Percentiles rank a stretch among this genome's conserved stretches.
Conservation (phyloP, 2,329 filamentous ascomycete genomes). For the Alternaria atra region DNA sequence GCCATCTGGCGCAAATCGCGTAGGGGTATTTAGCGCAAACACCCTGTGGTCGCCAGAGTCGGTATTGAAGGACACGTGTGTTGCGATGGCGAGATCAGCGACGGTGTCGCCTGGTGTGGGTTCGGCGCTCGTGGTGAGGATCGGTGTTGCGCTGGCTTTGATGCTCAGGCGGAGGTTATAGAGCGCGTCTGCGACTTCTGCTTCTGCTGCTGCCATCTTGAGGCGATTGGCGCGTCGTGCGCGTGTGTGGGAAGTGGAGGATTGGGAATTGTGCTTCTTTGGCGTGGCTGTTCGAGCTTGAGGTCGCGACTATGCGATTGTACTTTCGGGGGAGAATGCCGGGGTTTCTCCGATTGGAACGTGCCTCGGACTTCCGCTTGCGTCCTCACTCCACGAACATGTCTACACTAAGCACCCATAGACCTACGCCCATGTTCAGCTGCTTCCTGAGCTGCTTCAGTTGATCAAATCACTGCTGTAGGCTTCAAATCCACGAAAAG, state of each 20-base stretch:
- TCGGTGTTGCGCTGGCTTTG: constrained; percentile 71
- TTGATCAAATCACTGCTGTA: too few relatives aligned
- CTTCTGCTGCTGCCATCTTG: constrained; percentile 38
- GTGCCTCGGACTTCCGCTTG: constrained; percentile 14
- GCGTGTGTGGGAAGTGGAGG: constrained; percentile 8
- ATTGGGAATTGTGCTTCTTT: not conserved
- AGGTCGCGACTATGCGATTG: constrained; percentile 21
- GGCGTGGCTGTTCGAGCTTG: constrained; percentile 5
- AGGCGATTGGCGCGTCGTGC: constrained; percentile 20
- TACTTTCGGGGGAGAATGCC: constrained; percentile 19
- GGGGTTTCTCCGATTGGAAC: constrained; percentile 20
- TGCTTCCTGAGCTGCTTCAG: not conserved
- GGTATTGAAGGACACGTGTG: constrained; percentile 71
- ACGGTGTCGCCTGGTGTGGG: constrained; percentile 68
- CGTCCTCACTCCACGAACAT: not conserved
- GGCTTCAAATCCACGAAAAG: too few relatives aligned
- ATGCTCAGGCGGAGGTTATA: constrained; percentile 86
- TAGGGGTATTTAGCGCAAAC: constrained; percentile 75
- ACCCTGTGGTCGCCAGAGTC: constrained; percentile 65
- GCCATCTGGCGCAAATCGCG: constrained; percentile 80
- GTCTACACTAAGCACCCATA: not conserved
- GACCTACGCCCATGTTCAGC: not conserved
- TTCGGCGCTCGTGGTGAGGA: constrained; percentile 77
- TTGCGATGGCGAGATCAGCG: constrained; percentile 66
- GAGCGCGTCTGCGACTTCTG: constrained; percentile 70